phyloP scores from a whole-genome alignment of 1,139 yeast genomes.

The Komagataea norvegica region DNA sequence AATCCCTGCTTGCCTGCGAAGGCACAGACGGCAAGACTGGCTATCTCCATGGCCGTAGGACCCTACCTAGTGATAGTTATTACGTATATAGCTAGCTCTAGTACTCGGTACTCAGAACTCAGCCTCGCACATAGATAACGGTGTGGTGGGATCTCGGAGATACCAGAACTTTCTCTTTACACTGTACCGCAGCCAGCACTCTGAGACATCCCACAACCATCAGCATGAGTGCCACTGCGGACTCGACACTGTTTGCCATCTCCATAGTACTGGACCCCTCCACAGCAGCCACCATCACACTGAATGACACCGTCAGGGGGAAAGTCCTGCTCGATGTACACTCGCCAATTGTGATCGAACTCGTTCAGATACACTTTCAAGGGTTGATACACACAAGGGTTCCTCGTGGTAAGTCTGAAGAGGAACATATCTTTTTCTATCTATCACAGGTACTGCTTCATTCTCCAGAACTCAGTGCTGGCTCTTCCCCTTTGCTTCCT shows the following conservation, averaged over 20 bases:
- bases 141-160: too few relatives aligned
- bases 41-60: too few relatives aligned
- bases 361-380: conserved; percentile 5
- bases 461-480: background rate
- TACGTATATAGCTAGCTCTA: too few relatives aligned
- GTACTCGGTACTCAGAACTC: too few relatives aligned
- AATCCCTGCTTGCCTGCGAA: too few relatives aligned
- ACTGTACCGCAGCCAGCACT: too few relatives aligned
- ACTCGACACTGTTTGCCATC: background rate
- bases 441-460: background rate
- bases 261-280: background rate
- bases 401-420: conserved; percentile 1
- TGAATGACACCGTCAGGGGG: background rate
- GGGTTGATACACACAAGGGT: conserved; percentile 6
- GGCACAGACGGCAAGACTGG: too few relatives aligned
- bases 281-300: background rate
- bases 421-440: conserved; percentile 4
- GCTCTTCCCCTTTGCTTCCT: background rate
- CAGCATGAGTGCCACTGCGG: background rate
- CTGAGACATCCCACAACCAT: too few relatives aligned
- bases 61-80: too few relatives aligned
- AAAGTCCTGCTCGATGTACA: background rate
- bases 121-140: too few relatives aligned
- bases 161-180: too few relatives aligned
- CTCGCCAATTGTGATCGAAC: background rate